phyloP scores from a whole-genome alignment of 352 stramenopile species.

The Phytophthora citricola region DNA sequence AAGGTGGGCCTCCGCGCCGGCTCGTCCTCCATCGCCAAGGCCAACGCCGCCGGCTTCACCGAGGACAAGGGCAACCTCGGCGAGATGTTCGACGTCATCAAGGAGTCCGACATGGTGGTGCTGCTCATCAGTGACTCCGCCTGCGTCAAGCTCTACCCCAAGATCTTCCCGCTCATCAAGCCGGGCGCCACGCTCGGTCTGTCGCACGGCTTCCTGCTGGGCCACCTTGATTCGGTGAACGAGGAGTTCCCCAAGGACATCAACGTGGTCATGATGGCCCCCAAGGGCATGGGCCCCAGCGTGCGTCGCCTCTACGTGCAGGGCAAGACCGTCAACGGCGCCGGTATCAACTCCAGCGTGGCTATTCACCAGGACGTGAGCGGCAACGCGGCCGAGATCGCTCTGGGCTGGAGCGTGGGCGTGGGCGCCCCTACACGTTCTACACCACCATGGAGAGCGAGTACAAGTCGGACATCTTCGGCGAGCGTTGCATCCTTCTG shows the following conservation, averaged over 20 bases:
- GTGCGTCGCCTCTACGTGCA: constrained; percentile 98
- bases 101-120: constrained; percentile 97
- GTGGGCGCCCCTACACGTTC: constrained; percentile 98
- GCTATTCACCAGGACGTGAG: constrained; percentile 96
- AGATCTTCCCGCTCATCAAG: constrained; percentile 97
- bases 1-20: constrained; percentile 90
- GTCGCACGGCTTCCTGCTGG: constrained; percentile 97
- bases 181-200: constrained; percentile 95
- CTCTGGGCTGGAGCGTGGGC: constrained; percentile 96
- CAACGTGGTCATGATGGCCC: constrained; percentile 98
- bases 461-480: constrained; percentile 99
- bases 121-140: constrained; percentile 97
- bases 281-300: constrained; percentile 98
- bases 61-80: constrained; percentile 94
- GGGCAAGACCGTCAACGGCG: constrained; percentile 97
- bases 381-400: constrained; percentile 94
- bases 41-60: constrained; percentile 92
- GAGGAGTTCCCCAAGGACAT: constrained; percentile 96
- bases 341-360: constrained; percentile 97
- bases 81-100: constrained; percentile 97
- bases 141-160: constrained; percentile 95
- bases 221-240: constrained; percentile 96
- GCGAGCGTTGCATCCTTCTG: constrained; percentile 97
- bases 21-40: constrained; percentile 83
- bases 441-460: constrained; percentile 96